phyloP scores from a whole-genome alignment of 2,329 filamentous ascomycete genomes.

The Claviceps africana region DNA sequence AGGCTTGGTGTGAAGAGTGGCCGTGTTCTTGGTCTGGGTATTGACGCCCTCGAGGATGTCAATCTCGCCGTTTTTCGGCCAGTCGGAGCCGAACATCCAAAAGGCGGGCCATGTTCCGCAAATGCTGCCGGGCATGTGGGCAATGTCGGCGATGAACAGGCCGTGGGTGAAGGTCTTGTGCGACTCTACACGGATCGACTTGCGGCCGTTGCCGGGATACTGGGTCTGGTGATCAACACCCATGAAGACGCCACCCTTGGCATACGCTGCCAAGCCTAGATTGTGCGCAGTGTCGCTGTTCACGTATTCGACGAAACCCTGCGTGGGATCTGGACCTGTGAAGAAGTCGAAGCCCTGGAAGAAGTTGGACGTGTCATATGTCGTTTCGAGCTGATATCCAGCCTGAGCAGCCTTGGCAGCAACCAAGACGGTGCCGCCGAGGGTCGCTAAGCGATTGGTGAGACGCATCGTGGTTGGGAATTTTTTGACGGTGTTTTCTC shows the following conservation, averaged over 20 bases:
- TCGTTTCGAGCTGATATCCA: constrained; percentile 31
- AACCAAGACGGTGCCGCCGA: constrained; percentile 18
- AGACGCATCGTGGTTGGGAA: constrained; percentile 10
- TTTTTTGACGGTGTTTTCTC: too few relatives aligned
- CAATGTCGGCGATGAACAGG: constrained; percentile 59
- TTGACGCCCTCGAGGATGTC: constrained; percentile 73
- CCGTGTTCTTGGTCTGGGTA: constrained; percentile 38
- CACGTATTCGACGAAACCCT: constrained; percentile 61
- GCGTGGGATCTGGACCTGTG: constrained; percentile 49
- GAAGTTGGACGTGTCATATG: constrained; percentile 40
- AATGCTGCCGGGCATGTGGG: constrained; percentile 58
- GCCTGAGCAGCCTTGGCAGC: constrained; percentile 13
- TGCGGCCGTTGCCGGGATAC: constrained; percentile 44
- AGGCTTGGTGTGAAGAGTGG: constrained; percentile 53
- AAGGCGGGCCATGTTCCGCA: constrained; percentile 70
- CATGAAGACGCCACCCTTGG: constrained; percentile 46
- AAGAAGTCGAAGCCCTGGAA: constrained; percentile 44
- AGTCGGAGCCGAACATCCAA: constrained; percentile 52
- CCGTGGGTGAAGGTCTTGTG: constrained; percentile 53
- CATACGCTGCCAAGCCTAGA: constrained; percentile 43
- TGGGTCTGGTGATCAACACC: constrained; percentile 51
- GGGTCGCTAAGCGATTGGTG: constrained; percentile 9
- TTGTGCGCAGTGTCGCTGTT: constrained; percentile 41
- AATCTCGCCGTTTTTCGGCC: constrained; percentile 60
- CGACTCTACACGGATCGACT: constrained; percentile 56